Evolutionary conservation across 179 eudicot species (phyloP).

Genomic region (Corrigiola litoralis): DNA sequence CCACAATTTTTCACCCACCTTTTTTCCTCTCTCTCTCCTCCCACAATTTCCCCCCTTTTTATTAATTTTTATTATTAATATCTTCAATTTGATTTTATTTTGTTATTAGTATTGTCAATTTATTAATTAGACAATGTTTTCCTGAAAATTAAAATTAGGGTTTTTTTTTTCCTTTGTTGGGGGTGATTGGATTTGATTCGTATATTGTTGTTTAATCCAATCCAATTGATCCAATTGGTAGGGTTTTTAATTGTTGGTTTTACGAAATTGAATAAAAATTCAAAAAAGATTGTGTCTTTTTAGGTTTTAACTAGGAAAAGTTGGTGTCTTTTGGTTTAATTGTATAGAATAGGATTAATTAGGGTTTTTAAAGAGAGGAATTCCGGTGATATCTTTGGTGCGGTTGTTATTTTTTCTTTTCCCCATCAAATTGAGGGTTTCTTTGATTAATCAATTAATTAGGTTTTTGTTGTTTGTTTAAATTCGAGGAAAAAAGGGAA

Average conservation of each 20-base stretch:
- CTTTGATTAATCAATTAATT: constrained; percentile 23
- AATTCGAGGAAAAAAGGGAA: neutral
- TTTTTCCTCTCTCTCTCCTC: neutral
- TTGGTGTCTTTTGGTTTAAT: neutral
- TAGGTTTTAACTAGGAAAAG: too few species aligned
- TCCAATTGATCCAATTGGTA: too few species aligned
- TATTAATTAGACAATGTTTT: too few species aligned
- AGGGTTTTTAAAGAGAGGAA: constrained; percentile 19
- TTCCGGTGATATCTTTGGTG: constrained; percentile 80
- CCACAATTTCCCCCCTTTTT: constrained; percentile 9
- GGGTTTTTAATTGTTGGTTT: too few species aligned
- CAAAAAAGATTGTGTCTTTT: too few species aligned
- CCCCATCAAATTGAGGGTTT: constrained; percentile 75
- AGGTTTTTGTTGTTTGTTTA: constrained; percentile 14
- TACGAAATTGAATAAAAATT: too few species aligned
- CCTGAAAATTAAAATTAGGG: too few species aligned
- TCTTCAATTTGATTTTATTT: constrained; percentile 15
- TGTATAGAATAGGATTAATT: neutral
- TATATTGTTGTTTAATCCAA: too few species aligned
- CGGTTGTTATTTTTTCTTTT: constrained; percentile 41
- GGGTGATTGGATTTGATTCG: too few species aligned
- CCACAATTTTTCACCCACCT: constrained; percentile 5
- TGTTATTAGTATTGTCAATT: neutral
- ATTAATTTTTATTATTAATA: neutral
- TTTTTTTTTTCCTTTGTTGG: too few species aligned